These are phyloP conservation scores for Eutrema heterophyllum DNA, from an alignment of 345 rosid genomes.

Conservation along the genomic window DNA sequence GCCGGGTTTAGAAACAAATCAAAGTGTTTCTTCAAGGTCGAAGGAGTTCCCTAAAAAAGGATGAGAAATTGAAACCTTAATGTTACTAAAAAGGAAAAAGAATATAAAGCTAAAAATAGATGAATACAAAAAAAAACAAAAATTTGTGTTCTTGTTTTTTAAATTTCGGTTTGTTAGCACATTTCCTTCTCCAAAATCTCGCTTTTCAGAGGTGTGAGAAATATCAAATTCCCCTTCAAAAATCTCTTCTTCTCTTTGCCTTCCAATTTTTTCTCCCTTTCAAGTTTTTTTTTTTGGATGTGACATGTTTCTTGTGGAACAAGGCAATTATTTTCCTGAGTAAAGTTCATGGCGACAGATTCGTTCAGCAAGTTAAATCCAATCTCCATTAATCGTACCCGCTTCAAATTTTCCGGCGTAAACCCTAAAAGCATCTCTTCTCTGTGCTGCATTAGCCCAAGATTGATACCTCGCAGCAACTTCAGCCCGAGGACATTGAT, in stretches of 20 bases:
- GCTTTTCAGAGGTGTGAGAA: neutral
- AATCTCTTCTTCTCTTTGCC: neutral
- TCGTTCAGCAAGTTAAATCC: neutral
- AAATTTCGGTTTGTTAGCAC: neutral
- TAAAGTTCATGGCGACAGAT: conserved; percentile 13
- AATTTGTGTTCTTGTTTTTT: neutral
- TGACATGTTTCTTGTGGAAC: conserved; percentile 17
- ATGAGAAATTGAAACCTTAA: neutral
- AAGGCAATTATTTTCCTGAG: neutral
- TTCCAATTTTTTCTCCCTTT: neutral
- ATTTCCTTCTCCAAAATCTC: neutral
- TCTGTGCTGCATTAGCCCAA: conserved; percentile 9
- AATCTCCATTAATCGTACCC: neutral
- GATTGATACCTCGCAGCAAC: neutral
- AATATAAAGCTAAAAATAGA: conserved; percentile 1
- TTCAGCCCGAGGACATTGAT: neutral
- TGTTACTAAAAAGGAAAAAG: neutral
- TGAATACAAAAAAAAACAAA: neutral
- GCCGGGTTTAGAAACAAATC: neutral
- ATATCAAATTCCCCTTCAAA: neutral
- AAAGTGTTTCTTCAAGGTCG: neutral
- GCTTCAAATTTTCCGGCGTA: neutral
- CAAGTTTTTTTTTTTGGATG: neutral
- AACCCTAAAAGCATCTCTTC: conserved; percentile 9
- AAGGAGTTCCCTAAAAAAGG: neutral